These are phyloP conservation scores for Populus pruinosa DNA, from an alignment of 345 rosid genomes.

Conservation along the genomic window DNA sequence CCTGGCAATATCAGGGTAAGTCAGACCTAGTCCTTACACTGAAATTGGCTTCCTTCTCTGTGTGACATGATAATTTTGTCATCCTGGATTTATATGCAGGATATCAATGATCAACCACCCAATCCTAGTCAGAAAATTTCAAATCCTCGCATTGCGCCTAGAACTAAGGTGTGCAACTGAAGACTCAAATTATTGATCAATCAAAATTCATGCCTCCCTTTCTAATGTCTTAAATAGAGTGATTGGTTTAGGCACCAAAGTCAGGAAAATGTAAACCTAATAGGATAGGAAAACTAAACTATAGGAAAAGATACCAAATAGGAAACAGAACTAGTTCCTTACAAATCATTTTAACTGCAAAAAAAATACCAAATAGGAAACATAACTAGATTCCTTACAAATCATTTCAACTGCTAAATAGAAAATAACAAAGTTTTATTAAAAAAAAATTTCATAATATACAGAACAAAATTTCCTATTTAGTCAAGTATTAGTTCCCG, in stretches of 20 bases:
- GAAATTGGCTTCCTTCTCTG: slow-evolving; percentile 14
- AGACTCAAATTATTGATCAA: background rate
- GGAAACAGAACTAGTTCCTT: background rate
- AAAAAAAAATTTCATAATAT: background rate
- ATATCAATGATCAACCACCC: slow-evolving; percentile 83
- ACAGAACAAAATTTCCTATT: background rate
- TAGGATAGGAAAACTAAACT: background rate
- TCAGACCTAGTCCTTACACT: slow-evolving; percentile 4
- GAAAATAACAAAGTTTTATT: background rate
- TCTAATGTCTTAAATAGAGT: background rate
- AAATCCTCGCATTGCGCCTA: slow-evolving; percentile 69
- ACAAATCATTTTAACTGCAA: background rate
- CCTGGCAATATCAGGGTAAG: slow-evolving; percentile 85
- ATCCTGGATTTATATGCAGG: slow-evolving; percentile 47
- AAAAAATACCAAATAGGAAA: background rate
- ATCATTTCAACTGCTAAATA: background rate
- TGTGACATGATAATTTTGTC: slow-evolving; percentile 13
- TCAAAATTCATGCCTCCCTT: background rate
- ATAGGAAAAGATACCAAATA: background rate
- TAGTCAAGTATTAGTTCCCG: background rate
- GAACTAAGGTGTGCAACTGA: slow-evolving; percentile 62
- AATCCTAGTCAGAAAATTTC: slow-evolving; percentile 74
- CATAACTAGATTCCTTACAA: background rate
- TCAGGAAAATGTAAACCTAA: background rate
- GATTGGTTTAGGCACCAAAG: background rate